phyloP scores from a whole-genome alignment of 306 rosid species.

The Trichosanthes truncata region DNA sequence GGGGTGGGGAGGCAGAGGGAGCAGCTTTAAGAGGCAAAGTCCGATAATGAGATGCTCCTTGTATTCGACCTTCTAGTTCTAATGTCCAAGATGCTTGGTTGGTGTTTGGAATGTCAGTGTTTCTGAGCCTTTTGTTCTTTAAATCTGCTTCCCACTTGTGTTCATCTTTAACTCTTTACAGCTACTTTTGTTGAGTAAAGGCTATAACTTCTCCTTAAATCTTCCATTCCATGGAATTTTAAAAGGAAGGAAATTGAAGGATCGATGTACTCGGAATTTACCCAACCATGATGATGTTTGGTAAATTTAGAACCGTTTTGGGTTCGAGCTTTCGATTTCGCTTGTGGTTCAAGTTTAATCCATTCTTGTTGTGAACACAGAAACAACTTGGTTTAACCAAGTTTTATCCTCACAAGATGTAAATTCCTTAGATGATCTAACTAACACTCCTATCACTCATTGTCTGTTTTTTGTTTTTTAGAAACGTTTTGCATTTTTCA shows the following conservation, averaged over 20 bases:
- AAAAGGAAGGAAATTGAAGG: background rate
- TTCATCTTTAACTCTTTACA: conserved; percentile 1
- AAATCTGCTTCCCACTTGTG: background rate
- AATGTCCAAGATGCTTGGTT: conserved; percentile 1
- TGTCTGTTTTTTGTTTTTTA: no score
- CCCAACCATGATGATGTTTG: background rate
- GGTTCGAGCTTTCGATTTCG: background rate
- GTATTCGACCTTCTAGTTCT: conserved; percentile 9
- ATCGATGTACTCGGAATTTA: background rate
- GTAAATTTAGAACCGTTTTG: background rate
- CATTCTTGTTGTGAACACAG: background rate
- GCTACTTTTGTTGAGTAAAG: background rate
- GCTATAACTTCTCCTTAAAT: background rate
- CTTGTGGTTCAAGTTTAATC: background rate
- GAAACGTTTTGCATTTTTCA: no score
- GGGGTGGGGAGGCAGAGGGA: background rate
- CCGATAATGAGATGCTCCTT: background rate
- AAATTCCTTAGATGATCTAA: no score
- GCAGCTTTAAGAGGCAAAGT: conserved; percentile 10
- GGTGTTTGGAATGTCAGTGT: conserved; percentile 10
- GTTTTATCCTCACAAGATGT: background rate
- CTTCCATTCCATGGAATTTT: background rate
- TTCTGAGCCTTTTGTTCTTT: background rate
- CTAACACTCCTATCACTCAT: no score
- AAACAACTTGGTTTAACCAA: background rate